Evolutionary conservation across 441 rosid genomes (phyloP), one percentile per base, ranked within the genome.

Genomic region (Croton laevigatus): DNA sequence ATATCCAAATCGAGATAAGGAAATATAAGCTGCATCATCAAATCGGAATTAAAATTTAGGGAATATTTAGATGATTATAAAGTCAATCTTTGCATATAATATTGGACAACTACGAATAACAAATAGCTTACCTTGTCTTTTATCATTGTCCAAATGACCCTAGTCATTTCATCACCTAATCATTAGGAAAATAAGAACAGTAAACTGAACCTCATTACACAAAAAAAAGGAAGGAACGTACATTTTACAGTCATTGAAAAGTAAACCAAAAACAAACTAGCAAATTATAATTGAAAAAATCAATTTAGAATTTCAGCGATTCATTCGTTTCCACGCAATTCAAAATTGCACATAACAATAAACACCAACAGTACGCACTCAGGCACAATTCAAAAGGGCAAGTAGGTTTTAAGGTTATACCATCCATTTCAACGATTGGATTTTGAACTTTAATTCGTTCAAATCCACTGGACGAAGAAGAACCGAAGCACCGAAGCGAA

Each of bases 391-490:
- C n/a, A 23, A 45, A 32, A 23, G 4, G 40, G 12, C 37, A 5
- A 22, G 4, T 48, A 51, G 62, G 81, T 78, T 68, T 71, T 1
- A 53, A 73, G 22, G 70, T 78, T 83, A 67, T 65, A 90, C 97
- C 99, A 76, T 94, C 97, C 97, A 94, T 91, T 81, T 94, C 97
- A 45, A 91, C 97, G 71, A 92, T 82, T 20, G 98, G 98, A 42
- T 90, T 94, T 66, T 81, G 85, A 70, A 94, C 92, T 79, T 81
- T 80, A 67, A 94, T 82, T 71, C 77, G 85, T 74, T 92, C 91
- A 69, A 87, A 84, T 49, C 76, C 88, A 22, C 78, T 62, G 11
- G 87, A 79, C 65, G 91, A 84, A n/a, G 87, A 79, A 69, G 93
- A 86, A 34, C 97, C 87, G 79, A 89, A 89, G 52, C 93, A 89